Conservation (phyloP, 208 protist genomes). For the Strigomonas culicis region DNA sequence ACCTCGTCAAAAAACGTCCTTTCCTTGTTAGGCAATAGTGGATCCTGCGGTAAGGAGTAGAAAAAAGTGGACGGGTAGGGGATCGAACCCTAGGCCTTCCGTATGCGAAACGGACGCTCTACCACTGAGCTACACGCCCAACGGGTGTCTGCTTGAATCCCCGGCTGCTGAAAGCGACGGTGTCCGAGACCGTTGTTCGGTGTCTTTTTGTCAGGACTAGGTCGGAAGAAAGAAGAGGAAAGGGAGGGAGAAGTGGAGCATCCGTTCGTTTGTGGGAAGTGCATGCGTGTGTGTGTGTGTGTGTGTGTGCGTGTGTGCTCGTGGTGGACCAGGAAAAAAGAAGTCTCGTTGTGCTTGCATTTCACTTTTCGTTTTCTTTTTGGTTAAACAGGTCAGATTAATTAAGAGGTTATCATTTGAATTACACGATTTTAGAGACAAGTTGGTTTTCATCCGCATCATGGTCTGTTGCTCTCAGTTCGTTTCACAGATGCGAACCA, state of each 20-base stretch:
- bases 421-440: background rate
- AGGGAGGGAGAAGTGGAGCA: background rate
- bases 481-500: conserved; percentile 55
- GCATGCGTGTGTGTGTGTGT: background rate
- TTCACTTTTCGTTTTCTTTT: background rate
- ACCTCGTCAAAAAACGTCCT: conserved; percentile 15
- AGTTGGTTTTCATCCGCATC: background rate
- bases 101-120: conserved; percentile 13
- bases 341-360: background rate
- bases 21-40: too few relatives aligned
- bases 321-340: too few relatives aligned
- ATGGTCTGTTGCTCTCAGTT: background rate
- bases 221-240: conserved; percentile 10
- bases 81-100: conserved; percentile 10
- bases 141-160: conserved; percentile 17
- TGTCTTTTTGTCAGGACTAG: background rate
- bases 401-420: background rate
- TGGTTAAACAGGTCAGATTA: background rate
- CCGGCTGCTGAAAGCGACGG: conserved; percentile 90
- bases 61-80: conserved; percentile 22
- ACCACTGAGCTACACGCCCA: conserved; percentile 1
- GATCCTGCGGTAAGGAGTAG: background rate
- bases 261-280: background rate
- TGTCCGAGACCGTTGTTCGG: too few relatives aligned
- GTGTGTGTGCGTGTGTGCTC: too few relatives aligned